Percentiles rank a stretch among this genome's conserved stretches.
Conservation (phyloP, 768 basidiomycete species). For the Collybia sordida region DNA sequence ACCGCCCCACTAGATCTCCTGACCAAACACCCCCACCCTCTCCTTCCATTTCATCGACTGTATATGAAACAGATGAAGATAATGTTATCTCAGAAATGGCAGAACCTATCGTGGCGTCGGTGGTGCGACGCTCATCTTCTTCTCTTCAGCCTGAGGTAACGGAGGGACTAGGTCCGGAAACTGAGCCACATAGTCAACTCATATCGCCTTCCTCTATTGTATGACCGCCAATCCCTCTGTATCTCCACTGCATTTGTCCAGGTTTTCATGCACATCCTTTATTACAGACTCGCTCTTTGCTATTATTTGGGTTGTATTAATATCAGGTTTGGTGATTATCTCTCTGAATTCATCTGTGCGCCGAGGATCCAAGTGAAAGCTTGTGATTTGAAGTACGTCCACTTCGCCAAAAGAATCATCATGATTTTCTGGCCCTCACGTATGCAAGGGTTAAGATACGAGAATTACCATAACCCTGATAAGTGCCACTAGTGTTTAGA, state of each 20-base stretch:
- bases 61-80: constrained; percentile 21
- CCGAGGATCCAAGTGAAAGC: not conserved
- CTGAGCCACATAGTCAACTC: not conserved
- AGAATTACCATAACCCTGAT: too few species aligned
- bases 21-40: constrained; percentile 30
- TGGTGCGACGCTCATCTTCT: constrained; percentile 1
- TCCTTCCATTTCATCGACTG: constrained; percentile 22
- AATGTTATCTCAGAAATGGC: too few species aligned
- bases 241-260: not conserved
- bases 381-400: too few species aligned
- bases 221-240: not conserved
- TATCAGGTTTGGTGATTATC: not conserved
- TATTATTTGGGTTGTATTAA: constrained; percentile 1
- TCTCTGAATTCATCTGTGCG: not conserved
- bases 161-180: not conserved
- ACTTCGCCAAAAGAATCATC: too few species aligned
- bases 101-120: too few species aligned
- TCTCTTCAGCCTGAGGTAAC: constrained; percentile 2
- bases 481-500: too few species aligned
- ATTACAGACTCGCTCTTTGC: not conserved
- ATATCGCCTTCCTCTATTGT: not conserved
- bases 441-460: too few species aligned
- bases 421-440: too few species aligned
- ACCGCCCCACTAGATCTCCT: constrained; percentile 16
- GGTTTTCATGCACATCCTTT: not conserved